These are phyloP conservation scores for Ceratobasidium sp. DNA, from an alignment of 1,284 basidiomycete species.

Conservation along the genomic window DNA sequence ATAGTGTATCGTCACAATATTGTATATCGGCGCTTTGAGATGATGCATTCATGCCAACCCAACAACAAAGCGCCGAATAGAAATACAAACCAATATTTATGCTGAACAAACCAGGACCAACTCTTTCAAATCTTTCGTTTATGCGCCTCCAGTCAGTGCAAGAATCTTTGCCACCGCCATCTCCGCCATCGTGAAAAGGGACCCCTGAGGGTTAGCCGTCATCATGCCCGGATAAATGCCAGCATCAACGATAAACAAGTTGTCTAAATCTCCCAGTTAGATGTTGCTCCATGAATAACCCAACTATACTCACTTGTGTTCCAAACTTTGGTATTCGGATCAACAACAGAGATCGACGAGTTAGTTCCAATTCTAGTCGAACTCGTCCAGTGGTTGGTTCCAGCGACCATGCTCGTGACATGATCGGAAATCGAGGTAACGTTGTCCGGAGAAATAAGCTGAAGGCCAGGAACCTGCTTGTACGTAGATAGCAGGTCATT, in stretches of 20 bases:
- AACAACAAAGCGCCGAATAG: too few species aligned
- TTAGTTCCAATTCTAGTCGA: slow-evolving; percentile 66
- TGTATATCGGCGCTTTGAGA: too few species aligned
- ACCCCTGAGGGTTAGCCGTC: slow-evolving; percentile 69
- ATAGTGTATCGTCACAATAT: too few species aligned
- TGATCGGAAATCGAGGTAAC: slow-evolving; percentile 57
- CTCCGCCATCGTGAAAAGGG: slow-evolving; percentile 69
- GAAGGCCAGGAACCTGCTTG: slow-evolving; percentile 64
- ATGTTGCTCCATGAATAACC: slow-evolving; percentile 37
- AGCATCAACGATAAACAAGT: slow-evolving; percentile 61
- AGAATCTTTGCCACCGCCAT: slow-evolving; percentile 69
- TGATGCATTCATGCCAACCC: too few species aligned
- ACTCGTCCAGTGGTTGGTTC: slow-evolving; percentile 74
- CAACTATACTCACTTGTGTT: slow-evolving; percentile 70
- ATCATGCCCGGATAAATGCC: slow-evolving; percentile 65
- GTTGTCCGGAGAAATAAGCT: slow-evolving; percentile 72
- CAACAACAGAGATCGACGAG: slow-evolving; percentile 64
- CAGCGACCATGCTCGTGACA: slow-evolving; percentile 57
- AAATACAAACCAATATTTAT: too few species aligned
- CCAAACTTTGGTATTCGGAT: slow-evolving; percentile 70
- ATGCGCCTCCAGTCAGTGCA: slow-evolving; percentile 67
- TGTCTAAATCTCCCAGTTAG: slow-evolving; percentile 50
- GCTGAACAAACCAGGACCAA: too few species aligned
- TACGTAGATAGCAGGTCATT: slow-evolving; percentile 58
- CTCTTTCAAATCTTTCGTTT: slow-evolving; percentile 44